phyloP scores from a whole-genome alignment of 441 rosid species.

The Erodium chrysanthum region DNA sequence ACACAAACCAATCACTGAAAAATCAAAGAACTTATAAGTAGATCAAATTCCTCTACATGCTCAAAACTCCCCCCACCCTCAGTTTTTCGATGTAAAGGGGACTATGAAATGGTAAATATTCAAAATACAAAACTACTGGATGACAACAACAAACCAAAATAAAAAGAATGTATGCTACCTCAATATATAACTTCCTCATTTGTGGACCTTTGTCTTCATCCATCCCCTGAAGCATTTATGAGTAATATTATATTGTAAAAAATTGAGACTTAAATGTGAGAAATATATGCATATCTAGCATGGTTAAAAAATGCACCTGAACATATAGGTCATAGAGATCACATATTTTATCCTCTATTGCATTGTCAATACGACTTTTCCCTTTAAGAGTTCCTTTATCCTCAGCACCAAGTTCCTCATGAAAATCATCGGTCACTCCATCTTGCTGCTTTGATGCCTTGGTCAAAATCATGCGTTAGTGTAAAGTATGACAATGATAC shows the following conservation, averaged over 20 bases:
- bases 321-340: constrained; percentile 36
- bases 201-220: constrained; percentile 34
- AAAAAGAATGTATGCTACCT: constrained; percentile 18
- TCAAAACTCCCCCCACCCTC: background rate
- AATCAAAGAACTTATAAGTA: background rate
- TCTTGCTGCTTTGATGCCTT: constrained; percentile 20
- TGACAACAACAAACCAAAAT: background rate
- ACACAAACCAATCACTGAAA: background rate
- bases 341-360: constrained; percentile 34
- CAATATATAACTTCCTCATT: constrained; percentile 30
- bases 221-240: constrained; percentile 25
- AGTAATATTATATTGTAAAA: background rate
- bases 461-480: constrained; percentile 11
- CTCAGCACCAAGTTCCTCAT: constrained; percentile 18
- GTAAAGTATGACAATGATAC: constrained; percentile 12
- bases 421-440: constrained; percentile 20
- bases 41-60: background rate
- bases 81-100: background rate
- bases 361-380: constrained; percentile 20
- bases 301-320: constrained; percentile 21
- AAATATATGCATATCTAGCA: constrained; percentile 9
- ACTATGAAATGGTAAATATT: background rate
- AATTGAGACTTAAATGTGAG: background rate
- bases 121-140: background rate
- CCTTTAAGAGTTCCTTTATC: constrained; percentile 17